These are phyloP conservation scores for Blastobotrys elegans DNA, from an alignment of 1,139 yeast genomes.

Conservation along the genomic window DNA sequence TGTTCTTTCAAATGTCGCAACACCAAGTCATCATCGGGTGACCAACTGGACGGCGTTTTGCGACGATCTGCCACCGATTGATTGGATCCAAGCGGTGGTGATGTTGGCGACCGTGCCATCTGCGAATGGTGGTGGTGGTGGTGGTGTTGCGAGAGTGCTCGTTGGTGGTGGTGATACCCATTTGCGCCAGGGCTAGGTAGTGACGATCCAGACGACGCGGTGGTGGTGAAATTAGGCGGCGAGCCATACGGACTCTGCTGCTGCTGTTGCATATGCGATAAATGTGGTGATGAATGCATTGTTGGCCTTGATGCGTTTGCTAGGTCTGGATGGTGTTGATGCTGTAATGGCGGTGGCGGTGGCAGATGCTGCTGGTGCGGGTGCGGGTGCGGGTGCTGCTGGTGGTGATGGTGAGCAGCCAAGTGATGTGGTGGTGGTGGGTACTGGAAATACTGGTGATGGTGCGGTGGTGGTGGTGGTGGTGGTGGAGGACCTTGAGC, in stretches of 20 bases:
- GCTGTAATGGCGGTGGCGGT: not conserved
- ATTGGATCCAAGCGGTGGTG: not conserved
- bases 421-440: slow-evolving; percentile 3
- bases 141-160: not conserved
- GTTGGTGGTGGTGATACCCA: not conserved
- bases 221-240: not conserved
- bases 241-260: not conserved
- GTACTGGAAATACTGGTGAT: not conserved
- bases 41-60: slow-evolving; percentile 69
- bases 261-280: not conserved
- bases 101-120: not conserved
- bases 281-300: slow-evolving; percentile 2
- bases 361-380: not conserved
- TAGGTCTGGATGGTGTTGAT: not conserved
- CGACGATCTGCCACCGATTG: slow-evolving; percentile 17
- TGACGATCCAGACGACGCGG: not conserved
- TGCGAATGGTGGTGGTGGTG: not conserved
- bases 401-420: slow-evolving; percentile 1
- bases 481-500: slow-evolving; percentile 1
- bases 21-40: slow-evolving; percentile 65
- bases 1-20: slow-evolving; percentile 66
- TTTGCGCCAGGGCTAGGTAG: not conserved
- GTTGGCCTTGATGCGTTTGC: no score
- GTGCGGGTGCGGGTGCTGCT: not conserved
- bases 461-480: slow-evolving; percentile 2